Evolutionary conservation across 352 stramenopile genomes (phyloP).

Genomic region (Phytophthora ramorum): DNA sequence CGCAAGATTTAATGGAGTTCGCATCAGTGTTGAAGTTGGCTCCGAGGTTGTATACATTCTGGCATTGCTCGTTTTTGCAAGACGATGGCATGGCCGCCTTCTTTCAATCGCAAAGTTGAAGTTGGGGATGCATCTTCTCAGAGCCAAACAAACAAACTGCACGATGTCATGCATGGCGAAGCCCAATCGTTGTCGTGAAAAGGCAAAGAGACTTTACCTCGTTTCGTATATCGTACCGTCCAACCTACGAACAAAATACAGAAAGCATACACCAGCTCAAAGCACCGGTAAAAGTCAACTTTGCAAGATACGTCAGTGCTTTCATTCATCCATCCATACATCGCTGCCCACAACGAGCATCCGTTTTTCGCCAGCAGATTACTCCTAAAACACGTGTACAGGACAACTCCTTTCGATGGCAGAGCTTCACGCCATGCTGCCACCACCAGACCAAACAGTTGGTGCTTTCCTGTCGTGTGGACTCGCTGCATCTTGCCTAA

Average conservation of each 20-base stretch:
- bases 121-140: constrained; percentile 3
- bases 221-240: neutral
- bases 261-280: neutral
- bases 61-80: too few species aligned
- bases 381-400: constrained; percentile 5
- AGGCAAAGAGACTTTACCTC: neutral
- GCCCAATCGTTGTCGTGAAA: neutral
- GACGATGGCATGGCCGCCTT: neutral
- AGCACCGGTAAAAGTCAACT: neutral
- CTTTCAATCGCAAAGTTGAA: constrained; percentile 6
- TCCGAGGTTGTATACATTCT: neutral
- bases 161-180: neutral
- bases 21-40: neutral
- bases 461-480: neutral
- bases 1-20: neutral
- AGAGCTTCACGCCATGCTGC: neutral
- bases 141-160: neutral
- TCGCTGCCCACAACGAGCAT: neutral
- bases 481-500: neutral
- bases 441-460: neutral
- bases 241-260: too few species aligned
- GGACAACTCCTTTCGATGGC: constrained; percentile 1
- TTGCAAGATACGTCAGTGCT: neutral
- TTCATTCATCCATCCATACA: neutral
- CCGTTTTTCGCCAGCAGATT: constrained; percentile 3